phyloP scores from a whole-genome alignment of 2,329 filamentous ascomycete species.

The Cladosporium sp. region DNA sequence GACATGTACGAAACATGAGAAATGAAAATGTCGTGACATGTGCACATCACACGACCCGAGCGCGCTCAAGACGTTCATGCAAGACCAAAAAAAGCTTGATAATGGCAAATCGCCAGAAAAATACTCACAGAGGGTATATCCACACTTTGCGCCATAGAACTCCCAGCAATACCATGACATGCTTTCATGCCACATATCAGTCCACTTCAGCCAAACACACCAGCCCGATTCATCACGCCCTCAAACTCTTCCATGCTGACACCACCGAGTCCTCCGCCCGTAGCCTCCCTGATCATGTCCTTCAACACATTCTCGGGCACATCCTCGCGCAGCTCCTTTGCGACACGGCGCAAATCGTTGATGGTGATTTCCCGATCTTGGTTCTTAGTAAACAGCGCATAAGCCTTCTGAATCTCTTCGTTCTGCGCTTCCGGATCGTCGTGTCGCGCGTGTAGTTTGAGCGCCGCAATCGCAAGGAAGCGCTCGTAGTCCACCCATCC shows the following conservation, averaged over 20 bases:
- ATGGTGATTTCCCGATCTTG: conserved; percentile 71
- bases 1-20: neutral
- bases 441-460: conserved; percentile 70
- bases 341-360: conserved; percentile 74
- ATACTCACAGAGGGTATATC: conserved; percentile 21
- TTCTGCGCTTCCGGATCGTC: conserved; percentile 52
- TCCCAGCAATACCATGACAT: neutral
- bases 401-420: conserved; percentile 79
- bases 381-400: conserved; percentile 71
- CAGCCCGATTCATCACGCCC: conserved; percentile 79
- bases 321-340: conserved; percentile 78
- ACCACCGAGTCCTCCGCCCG: conserved; percentile 73
- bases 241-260: conserved; percentile 82
- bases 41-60: neutral
- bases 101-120: conserved; percentile 11
- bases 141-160: conserved; percentile 9
- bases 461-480: conserved; percentile 84
- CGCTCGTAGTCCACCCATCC: conserved; percentile 77
- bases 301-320: conserved; percentile 79
- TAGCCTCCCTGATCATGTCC: conserved; percentile 96
- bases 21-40: neutral
- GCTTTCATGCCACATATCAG: neutral
- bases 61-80: neutral
- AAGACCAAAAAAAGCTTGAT: neutral
- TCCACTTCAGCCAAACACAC: conserved; percentile 70